Base-by-base conservation (phyloP, 1,284 basidiomycete genomes). In the Rhodofomes roseus region DNA sequence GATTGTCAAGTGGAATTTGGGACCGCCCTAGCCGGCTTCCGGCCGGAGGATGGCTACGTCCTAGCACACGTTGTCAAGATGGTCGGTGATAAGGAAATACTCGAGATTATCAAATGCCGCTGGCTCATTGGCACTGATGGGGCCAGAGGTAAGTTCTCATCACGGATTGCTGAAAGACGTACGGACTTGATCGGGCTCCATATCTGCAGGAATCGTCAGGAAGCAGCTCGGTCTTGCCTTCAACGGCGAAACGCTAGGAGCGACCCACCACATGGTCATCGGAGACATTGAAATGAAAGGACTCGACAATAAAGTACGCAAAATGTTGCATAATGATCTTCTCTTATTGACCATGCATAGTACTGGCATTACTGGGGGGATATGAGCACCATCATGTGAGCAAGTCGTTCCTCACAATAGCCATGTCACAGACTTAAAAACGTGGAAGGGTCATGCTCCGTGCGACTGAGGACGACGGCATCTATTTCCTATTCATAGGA, bases 111-210 rank as follows among this genome's bases (percentile, higher is more conserved):
- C 31, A 59, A 4, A 57, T 58, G 18, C 56, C 65, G 57, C 1
- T 76, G 66, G 44, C 54, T 79, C 0, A 62, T 78, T 12, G 76
- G 76, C 1, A 67, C 75, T 0, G 76, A 79, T 61, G 77, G 76
- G 12, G 76, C 70, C 9, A 67, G 64, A 66, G 71, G 76, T 76
- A 3, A 46, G 56, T 39, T 55, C 54, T 14, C 3, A 14, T n/a
- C n/a, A n/a, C n/a, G n/a, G n/a, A n/a, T n/a, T n/a, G n/a, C n/a
- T n/a, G n/a, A n/a, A n/a, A n/a, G n/a, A n/a, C n/a, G n/a, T n/a
- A n/a, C n/a, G n/a, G n/a, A n/a, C n/a, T n/a, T 27, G 40, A 12
- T 29, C 6, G 44, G 1, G 23, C 31, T 34, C 11, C n/a, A 11
- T 34, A n/a, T 6, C 20, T 52, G 27, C n/a, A 72, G 72, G 73